Evolutionary conservation across 192 early-diverging fungal genomes (phyloP), one percentile per base, ranked within the genome.

Genomic region (Bifiguratus adelaidae): DNA sequence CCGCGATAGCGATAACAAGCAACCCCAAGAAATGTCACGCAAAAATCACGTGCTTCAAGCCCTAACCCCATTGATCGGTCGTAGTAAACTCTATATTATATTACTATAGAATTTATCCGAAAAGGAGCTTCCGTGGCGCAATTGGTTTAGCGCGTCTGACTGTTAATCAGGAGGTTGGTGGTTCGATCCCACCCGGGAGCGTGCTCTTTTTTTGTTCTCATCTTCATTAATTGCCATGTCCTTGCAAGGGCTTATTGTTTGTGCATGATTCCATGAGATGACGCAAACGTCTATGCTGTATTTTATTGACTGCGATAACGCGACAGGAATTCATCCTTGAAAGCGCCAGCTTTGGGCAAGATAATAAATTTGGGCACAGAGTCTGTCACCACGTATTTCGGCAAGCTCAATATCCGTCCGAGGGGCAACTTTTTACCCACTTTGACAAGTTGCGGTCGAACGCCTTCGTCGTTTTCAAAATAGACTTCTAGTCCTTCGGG

Each of bases 321-420:
- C 34, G 65, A 58, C 42, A 80, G 52, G 50, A 87, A 92, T 41
- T 64, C 60, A 38, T 68, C 77, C 23, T 71, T 69, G 52, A 85
- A 92, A 3, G 61, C 30, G 30, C 68, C 62, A 11, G 40, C 56
- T 33, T 78, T 76, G n/a, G 81, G 76, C n/a, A 98, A 54, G 25
- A 99, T 77, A 52, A 93, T 76, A 66, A 99, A 89, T 43, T 68
- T 80, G 6, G 82, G 77, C 18, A 96, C 78, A 3, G 90, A 86
- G 56, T 99, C 84, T 33, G 80, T 74, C 19, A 96, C 72, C 1
- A 79, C 53, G 58, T 83, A 89, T 43, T 83, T 78, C 4, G 67
- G 62, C 46, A 71, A 71, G 12, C 58, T 52, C 22, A 95, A 49
- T 1, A 85, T 75, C 7, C 77, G 70, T 47, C 53, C 71, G 49